Evolutionary conservation across 208 protist species (phyloP).

Genomic region (Porcisia hertigi): DNA sequence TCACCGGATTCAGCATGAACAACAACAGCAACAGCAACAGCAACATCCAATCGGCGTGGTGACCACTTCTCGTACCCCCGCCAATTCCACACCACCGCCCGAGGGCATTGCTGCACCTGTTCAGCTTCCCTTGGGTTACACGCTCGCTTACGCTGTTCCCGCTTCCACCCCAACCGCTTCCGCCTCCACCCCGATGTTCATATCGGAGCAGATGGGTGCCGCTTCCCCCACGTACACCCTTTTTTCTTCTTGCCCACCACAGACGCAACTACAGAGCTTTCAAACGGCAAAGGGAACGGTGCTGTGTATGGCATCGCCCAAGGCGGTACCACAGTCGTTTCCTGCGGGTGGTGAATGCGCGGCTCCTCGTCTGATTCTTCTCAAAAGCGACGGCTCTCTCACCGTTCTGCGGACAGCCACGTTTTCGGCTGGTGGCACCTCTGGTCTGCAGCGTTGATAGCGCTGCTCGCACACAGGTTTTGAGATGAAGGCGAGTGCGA

Average conservation of each 20-base stretch:
- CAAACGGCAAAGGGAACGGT: slow-evolving; percentile 8
- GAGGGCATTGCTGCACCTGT: slow-evolving; percentile 3
- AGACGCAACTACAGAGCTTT: slow-evolving; percentile 11
- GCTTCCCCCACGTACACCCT: slow-evolving; percentile 4
- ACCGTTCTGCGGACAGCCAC: slow-evolving; percentile 13
- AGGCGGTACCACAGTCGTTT: slow-evolving; percentile 3
- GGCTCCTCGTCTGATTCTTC: slow-evolving; percentile 22
- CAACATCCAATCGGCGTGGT: slow-evolving; percentile 18
- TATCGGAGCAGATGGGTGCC: slow-evolving; percentile 6
- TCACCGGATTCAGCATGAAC: not conserved
- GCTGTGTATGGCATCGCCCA: slow-evolving; percentile 8
- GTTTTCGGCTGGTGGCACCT: not conserved
- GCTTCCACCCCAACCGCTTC: not conserved
- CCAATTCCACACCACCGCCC: slow-evolving; percentile 2
- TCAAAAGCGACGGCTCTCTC: slow-evolving; percentile 25
- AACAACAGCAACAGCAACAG: slow-evolving; percentile 13
- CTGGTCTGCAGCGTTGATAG: not conserved
- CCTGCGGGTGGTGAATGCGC: slow-evolving; percentile 8
- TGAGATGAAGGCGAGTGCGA: not conserved
- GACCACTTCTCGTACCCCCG: slow-evolving; percentile 3
- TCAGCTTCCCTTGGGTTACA: slow-evolving; percentile 17
- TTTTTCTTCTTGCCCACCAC: slow-evolving; percentile 8
- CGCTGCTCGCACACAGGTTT: not conserved
- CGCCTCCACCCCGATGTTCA: slow-evolving; percentile 7
- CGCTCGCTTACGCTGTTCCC: slow-evolving; percentile 22